A percentile compares a stretch with the other conserved stretches of the same genome.
These are phyloP conservation scores for Colletotrichum sp. DNA, from an alignment of 2,329 filamentous ascomycete species.

Conservation along the genomic window DNA sequence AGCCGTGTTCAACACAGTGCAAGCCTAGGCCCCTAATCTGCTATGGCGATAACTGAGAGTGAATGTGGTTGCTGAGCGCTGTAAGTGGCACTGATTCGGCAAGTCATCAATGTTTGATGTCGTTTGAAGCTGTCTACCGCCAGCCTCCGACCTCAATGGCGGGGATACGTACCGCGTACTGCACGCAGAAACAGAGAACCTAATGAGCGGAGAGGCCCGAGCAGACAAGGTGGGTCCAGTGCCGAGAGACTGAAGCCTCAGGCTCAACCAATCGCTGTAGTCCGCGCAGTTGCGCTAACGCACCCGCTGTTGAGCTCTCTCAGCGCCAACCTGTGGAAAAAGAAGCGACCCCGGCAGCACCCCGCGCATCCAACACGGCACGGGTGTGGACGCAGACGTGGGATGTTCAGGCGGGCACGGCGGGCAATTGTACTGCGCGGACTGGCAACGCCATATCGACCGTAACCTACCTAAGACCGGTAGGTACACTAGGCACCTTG, in stretches of 20 bases:
- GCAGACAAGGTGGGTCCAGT: background rate
- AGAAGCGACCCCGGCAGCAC: background rate
- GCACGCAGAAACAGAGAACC: background rate
- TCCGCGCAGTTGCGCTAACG: background rate
- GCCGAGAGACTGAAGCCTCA: background rate
- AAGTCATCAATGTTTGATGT: background rate
- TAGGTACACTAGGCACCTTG: background rate
- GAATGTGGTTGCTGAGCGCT: background rate
- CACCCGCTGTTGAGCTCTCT: background rate
- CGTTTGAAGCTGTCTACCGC: background rate
- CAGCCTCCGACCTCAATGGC: background rate
- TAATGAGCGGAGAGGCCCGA: background rate
- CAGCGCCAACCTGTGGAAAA: background rate
- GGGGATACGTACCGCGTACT: constrained; percentile 2
- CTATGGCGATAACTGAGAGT: background rate
- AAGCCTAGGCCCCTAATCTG: background rate
- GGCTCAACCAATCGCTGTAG: background rate
- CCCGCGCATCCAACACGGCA: background rate
- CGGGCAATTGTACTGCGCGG: background rate
- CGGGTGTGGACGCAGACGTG: background rate
- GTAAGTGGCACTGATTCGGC: background rate
- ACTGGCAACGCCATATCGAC: background rate
- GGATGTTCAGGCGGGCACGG: background rate
- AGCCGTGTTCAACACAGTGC: background rate
- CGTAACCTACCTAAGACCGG: background rate